Evolutionary conservation across 805 yeast species (phyloP).

Genomic region (Spathaspora hagerdaliae): DNA sequence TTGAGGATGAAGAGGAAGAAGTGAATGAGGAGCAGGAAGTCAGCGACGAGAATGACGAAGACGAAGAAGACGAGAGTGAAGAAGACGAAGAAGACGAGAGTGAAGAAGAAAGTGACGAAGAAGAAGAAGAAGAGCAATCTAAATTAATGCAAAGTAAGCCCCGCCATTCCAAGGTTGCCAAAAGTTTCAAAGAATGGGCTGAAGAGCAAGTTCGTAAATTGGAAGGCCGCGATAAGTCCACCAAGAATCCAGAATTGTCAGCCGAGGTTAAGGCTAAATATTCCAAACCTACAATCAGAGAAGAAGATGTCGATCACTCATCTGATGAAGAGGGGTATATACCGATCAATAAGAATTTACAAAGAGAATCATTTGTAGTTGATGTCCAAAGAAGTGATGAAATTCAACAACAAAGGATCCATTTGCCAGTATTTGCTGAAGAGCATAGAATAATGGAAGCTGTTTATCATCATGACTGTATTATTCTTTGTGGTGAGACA

Average conservation of each 20-base stretch:
- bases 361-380: constrained; percentile 65
- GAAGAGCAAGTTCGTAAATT: constrained; percentile 61
- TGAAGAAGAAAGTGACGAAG: constrained; percentile 25
- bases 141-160: constrained; percentile 36
- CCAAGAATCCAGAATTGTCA: constrained; percentile 38
- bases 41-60: constrained; percentile 8
- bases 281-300: constrained; percentile 50
- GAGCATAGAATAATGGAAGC: constrained; percentile 96
- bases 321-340: constrained; percentile 59
- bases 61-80: constrained; percentile 18
- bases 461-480: constrained; percentile 83
- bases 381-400: constrained; percentile 61
- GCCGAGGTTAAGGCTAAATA: constrained; percentile 41
- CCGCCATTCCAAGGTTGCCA: constrained; percentile 39
- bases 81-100: constrained; percentile 22
- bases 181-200: constrained; percentile 86
- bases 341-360: constrained; percentile 49
- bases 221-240: constrained; percentile 50
- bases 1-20: constrained; percentile 10
- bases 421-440: constrained; percentile 83
- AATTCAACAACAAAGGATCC: constrained; percentile 63
- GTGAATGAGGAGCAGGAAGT: constrained; percentile 10
- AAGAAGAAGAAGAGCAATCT: constrained; percentile 24
- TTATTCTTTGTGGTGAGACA: constrained; percentile 93
- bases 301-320: constrained; percentile 70